These are phyloP conservation scores for Chrysoporthe austroafricana DNA, from an alignment of 2,329 filamentous ascomycete genomes.

Conservation along the genomic window DNA sequence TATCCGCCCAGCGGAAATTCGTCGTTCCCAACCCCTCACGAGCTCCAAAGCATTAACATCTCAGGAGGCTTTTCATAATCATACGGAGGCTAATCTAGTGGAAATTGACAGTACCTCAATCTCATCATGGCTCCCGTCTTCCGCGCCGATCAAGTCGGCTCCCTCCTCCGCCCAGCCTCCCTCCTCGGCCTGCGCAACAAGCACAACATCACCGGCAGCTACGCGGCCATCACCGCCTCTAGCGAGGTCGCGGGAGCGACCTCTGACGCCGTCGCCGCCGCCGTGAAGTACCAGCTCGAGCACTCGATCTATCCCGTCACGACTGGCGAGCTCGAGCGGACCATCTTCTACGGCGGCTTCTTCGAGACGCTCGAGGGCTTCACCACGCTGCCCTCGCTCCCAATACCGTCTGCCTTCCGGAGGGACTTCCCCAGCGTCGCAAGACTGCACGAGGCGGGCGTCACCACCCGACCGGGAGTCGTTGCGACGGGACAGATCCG, in stretches of 20 bases:
- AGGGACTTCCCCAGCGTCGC: slow-evolving; percentile 12
- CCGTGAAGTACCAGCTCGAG: slow-evolving; percentile 14
- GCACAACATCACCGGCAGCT: slow-evolving; percentile 8
- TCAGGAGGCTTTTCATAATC: neutral
- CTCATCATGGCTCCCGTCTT: slow-evolving; percentile 14
- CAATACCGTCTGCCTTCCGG: slow-evolving; percentile 19
- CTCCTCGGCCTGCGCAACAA: slow-evolving; percentile 15
- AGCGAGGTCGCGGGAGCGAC: neutral
- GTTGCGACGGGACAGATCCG: slow-evolving; percentile 21
- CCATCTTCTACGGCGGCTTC: slow-evolving; percentile 23
- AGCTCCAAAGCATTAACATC: too few species aligned
- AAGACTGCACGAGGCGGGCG: slow-evolving; percentile 9
- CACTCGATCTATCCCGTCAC: slow-evolving; percentile 13
- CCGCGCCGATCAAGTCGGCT: slow-evolving; percentile 24
- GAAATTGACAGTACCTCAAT: neutral
- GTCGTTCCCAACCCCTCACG: neutral
- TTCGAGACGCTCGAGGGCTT: slow-evolving; percentile 20
- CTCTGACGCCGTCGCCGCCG: slow-evolving; percentile 8
- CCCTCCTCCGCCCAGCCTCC: slow-evolving; percentile 19
- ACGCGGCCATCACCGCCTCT: slow-evolving; percentile 8
- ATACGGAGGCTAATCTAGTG: neutral
- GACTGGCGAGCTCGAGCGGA: slow-evolving; percentile 22
- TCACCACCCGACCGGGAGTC: slow-evolving; percentile 5
- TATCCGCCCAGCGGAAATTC: neutral
- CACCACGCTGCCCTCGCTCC: slow-evolving; percentile 5